Conservation (phyloP, 441 rosid species). For the Jatropha multifida region DNA sequence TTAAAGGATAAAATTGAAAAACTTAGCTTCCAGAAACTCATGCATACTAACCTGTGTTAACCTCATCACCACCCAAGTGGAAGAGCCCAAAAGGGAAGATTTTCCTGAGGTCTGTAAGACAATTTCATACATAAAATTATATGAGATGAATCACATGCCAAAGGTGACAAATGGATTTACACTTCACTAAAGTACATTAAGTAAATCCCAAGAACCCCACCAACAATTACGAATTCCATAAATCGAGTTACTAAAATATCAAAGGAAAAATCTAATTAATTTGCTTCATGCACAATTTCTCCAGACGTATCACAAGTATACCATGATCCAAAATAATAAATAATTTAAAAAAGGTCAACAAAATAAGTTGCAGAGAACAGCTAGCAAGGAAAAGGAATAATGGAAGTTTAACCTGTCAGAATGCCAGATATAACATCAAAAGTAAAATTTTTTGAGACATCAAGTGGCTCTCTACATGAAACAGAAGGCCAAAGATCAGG, state of each 20-base stretch:
- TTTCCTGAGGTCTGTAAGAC: constrained; percentile 72
- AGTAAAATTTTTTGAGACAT: constrained; percentile 77
- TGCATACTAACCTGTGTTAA: constrained; percentile 63
- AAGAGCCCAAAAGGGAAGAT: constrained; percentile 93
- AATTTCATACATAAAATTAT: constrained; percentile 12
- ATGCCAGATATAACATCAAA: constrained; percentile 89
- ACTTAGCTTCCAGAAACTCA: constrained; percentile 23
- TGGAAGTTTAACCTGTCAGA: constrained; percentile 54
- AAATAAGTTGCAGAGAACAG: background rate
- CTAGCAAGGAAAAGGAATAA: constrained; percentile 1
- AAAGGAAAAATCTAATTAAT: constrained; percentile 5
- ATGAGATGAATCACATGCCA: background rate
- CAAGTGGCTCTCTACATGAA: constrained; percentile 95
- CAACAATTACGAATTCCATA: background rate
- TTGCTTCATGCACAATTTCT: constrained; percentile 7
- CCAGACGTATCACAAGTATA: background rate
- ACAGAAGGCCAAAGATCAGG: constrained; percentile 93
- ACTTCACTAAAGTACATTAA: background rate
- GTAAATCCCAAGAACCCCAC: background rate
- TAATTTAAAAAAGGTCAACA: background rate
- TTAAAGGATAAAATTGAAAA: background rate
- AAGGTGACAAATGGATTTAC: background rate
- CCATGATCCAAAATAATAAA: background rate
- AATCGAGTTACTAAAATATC: background rate
- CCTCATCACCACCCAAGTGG: constrained; percentile 99